phyloP scores from a whole-genome alignment of 2,329 filamentous ascomycete species.

The Clonostachys byssicola region DNA sequence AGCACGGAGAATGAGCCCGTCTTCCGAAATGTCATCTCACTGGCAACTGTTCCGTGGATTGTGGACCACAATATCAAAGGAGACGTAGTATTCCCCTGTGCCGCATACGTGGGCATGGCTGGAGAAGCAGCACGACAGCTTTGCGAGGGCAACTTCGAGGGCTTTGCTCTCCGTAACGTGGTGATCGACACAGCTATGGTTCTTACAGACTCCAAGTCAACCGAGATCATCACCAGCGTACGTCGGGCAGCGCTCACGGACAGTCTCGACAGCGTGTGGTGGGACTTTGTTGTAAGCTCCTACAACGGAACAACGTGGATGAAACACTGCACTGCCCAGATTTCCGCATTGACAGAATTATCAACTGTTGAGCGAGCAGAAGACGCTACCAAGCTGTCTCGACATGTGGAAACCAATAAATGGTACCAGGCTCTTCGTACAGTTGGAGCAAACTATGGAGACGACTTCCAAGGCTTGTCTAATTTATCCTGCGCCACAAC shows the following conservation, averaged over 20 bases:
- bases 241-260: constrained; percentile 14
- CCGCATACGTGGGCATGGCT: constrained; percentile 47
- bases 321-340: constrained; percentile 17
- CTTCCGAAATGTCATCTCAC: constrained; percentile 42
- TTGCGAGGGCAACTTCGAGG: neutral
- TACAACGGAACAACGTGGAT: constrained; percentile 13
- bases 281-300: constrained; percentile 19
- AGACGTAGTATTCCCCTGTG: constrained; percentile 48
- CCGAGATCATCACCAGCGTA: constrained; percentile 24
- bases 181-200: neutral
- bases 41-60: constrained; percentile 51
- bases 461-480: too few species aligned
- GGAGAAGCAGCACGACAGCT: constrained; percentile 37
- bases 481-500: too few species aligned
- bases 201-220: neutral
- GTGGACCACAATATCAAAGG: constrained; percentile 55
- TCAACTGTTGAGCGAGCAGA: too few species aligned
- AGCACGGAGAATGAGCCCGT: constrained; percentile 35
- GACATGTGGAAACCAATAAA: too few species aligned
- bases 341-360: neutral
- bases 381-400: too few species aligned
- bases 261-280: constrained; percentile 13
- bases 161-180: constrained; percentile 5
- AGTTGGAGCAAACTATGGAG: too few species aligned
- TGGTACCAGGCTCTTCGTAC: too few species aligned